Conservation (phyloP, 2,329 filamentous ascomycete species). For the Lomentospora prolificans region DNA sequence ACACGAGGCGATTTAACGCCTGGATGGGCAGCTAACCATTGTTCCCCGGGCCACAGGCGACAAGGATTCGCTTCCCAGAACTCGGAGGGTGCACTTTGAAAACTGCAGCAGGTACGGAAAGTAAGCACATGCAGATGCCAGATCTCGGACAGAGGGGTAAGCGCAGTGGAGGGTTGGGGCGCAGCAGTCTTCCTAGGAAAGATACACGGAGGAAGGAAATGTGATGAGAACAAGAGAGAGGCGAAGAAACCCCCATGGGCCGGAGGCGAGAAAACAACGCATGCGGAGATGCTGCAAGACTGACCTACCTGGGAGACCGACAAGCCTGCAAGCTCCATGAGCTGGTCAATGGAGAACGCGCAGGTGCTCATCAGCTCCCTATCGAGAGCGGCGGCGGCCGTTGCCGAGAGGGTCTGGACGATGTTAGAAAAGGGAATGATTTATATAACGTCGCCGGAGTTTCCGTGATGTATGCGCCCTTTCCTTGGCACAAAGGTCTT, state of each 20-base stretch:
- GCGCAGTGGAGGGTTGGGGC: too few species aligned
- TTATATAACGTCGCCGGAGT: background rate
- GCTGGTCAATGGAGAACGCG: slow-evolving; percentile 87
- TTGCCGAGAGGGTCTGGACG: slow-evolving; percentile 70
- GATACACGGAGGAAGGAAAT: background rate
- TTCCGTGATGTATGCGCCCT: background rate
- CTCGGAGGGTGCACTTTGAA: slow-evolving; percentile 71
- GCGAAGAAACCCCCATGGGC: background rate
- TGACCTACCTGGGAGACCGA: slow-evolving; percentile 83
- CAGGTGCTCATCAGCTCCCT: slow-evolving; percentile 84
- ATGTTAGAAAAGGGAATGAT: slow-evolving; percentile 1
- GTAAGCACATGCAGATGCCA: background rate
- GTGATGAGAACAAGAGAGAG: background rate
- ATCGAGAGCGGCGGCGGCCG: slow-evolving; percentile 81
- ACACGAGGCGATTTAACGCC: background rate
- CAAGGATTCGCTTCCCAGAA: slow-evolving; percentile 62
- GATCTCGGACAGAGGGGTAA: too few species aligned
- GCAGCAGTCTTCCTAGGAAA: background rate
- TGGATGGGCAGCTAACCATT: slow-evolving; percentile 40
- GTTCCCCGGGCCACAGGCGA: slow-evolving; percentile 83
- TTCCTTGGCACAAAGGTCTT: background rate
- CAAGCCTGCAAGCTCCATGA: slow-evolving; percentile 93
- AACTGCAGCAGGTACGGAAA: slow-evolving; percentile 38
- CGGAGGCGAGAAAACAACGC: background rate
- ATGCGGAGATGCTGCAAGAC: slow-evolving; percentile 12